phyloP scores from a whole-genome alignment of 371 early-diverging fungal species.

The Capillidium rhysosporum region DNA sequence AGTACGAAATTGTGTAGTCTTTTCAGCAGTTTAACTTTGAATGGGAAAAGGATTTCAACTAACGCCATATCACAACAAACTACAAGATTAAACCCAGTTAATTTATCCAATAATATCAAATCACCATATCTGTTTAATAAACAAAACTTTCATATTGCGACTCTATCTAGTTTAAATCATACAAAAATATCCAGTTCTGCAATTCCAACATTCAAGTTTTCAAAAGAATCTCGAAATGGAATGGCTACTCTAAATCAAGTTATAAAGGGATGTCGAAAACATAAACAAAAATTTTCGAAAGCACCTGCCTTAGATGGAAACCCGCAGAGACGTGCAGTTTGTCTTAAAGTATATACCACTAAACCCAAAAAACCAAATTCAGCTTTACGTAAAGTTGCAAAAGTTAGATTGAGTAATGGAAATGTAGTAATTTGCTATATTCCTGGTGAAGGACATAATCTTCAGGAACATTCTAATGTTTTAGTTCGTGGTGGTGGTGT shows the following conservation, averaged over 20 bases:
- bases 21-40: too few relatives aligned
- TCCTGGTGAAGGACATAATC: conserved; percentile 94
- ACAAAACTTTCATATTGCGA: too few relatives aligned
- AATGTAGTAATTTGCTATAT: conserved; percentile 83
- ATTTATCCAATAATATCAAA: too few relatives aligned
- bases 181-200: too few relatives aligned
- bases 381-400: conserved; percentile 69
- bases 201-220: not conserved
- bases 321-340: conserved; percentile 84
- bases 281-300: conserved; percentile 35
- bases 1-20: too few relatives aligned
- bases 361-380: conserved; percentile 90
- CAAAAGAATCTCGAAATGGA: not conserved
- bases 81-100: too few relatives aligned
- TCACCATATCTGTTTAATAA: too few relatives aligned
- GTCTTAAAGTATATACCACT: conserved; percentile 83
- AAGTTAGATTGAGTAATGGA: conserved; percentile 72
- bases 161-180: too few relatives aligned
- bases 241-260: conserved; percentile 94
- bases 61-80: too few relatives aligned
- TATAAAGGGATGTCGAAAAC: conserved; percentile 68
- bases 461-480: conserved; percentile 94
- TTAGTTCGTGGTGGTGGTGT: conserved; percentile 76
- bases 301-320: conserved; percentile 76
- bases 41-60: too few relatives aligned